These are phyloP conservation scores for Fusarium sp. DNA, from an alignment of 2,329 filamentous ascomycete genomes.

Conservation along the genomic window DNA sequence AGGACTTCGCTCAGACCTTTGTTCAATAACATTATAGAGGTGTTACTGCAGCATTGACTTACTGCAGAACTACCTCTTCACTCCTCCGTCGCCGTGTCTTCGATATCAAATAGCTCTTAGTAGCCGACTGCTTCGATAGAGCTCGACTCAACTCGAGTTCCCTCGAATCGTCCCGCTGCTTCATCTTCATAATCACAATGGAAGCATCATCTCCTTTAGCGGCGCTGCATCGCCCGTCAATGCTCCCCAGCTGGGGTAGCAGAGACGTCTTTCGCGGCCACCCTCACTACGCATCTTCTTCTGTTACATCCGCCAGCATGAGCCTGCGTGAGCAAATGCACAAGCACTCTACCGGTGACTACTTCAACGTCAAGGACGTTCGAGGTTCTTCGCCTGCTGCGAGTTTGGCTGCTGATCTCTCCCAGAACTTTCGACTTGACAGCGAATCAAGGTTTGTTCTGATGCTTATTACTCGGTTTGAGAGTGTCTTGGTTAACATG, in stretches of 20 bases:
- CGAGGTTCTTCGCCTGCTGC: slow-evolving; percentile 90
- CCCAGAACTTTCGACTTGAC: slow-evolving; percentile 96
- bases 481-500: slow-evolving; percentile 35
- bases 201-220: slow-evolving; percentile 94
- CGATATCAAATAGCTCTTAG: slow-evolving; percentile 42
- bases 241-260: slow-evolving; percentile 69
- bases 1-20: slow-evolving; percentile 22
- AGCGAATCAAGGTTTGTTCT: slow-evolving; percentile 77
- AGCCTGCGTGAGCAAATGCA: slow-evolving; percentile 82
- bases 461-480: slow-evolving; percentile 2
- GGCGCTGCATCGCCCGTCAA: slow-evolving; percentile 80
- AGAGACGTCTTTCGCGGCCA: slow-evolving; percentile 65
- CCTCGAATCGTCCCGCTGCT: slow-evolving; percentile 33
- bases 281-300: slow-evolving; percentile 61
- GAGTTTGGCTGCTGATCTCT: slow-evolving; percentile 91
- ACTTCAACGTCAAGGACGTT: slow-evolving; percentile 82
- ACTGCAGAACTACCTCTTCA: slow-evolving; percentile 43
- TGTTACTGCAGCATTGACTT: slow-evolving; percentile 51
- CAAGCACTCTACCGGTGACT: slow-evolving; percentile 68
- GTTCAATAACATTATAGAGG: slow-evolving; percentile 33
- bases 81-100: slow-evolving; percentile 36
- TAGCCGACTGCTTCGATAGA: slow-evolving; percentile 35
- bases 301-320: slow-evolving; percentile 72
- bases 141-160: slow-evolving; percentile 35
- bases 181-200: slow-evolving; percentile 64